These are phyloP conservation scores for Floccularia luteovirens DNA, from an alignment of 768 basidiomycete species.

Conservation along the genomic window DNA sequence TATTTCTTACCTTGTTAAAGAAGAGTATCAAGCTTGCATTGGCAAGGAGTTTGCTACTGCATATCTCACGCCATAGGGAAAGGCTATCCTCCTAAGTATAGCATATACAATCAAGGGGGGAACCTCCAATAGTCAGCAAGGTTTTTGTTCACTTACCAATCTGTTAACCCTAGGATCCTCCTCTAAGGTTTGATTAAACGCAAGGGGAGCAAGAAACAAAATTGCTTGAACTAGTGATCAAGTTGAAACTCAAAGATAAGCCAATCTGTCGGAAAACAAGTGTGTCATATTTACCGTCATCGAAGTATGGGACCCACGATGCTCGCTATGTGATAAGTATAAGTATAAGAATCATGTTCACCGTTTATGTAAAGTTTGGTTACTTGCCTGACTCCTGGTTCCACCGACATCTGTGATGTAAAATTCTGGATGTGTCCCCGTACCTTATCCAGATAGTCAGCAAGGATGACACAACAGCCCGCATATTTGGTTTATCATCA, in stretches of 20 bases:
- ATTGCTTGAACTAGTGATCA: constrained; percentile 55
- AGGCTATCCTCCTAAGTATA: constrained; percentile 61
- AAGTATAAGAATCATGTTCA: constrained; percentile 2
- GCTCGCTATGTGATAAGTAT: constrained; percentile 30
- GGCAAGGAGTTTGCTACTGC: constrained; percentile 51
- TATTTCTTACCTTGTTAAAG: constrained; percentile 53
- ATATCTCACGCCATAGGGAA: constrained; percentile 63
- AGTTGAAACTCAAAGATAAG: not conserved
- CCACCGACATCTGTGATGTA: constrained; percentile 70
- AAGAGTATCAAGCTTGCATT: constrained; percentile 65
- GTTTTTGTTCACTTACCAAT: constrained; percentile 28
- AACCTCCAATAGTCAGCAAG: not conserved
- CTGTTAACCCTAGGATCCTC: constrained; percentile 63
- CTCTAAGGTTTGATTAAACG: constrained; percentile 67
- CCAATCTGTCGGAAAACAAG: not conserved
- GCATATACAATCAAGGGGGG: not conserved
- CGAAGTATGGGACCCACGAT: constrained; percentile 73
- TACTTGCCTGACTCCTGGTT: constrained; percentile 38
- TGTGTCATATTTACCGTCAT: constrained; percentile 37
- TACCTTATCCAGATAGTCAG: constrained; percentile 10
- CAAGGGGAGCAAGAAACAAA: constrained; percentile 74
- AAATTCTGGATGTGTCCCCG: constrained; percentile 44
- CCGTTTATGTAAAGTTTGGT: not conserved
- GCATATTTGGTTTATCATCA: constrained; percentile 12
- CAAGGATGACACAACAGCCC: not conserved